A percentile compares a stretch with the other conserved stretches of the same genome.
Evolutionary conservation across 805 yeast species (phyloP).

Genomic region (Clavispora santaluciae): DNA sequence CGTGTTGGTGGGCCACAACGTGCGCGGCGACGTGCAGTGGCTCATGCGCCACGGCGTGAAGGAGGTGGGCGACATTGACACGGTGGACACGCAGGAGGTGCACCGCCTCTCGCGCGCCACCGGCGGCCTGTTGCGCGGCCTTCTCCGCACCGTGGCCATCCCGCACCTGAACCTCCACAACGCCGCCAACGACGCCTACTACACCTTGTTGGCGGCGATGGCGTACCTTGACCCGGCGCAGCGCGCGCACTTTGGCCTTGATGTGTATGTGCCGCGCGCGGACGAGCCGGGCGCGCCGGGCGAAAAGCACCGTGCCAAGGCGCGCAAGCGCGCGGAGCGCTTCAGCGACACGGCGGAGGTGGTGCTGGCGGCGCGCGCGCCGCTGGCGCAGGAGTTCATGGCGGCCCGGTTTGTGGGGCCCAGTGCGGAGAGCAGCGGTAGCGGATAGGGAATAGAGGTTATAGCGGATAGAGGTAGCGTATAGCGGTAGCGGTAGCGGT

Average conservation of each 20-base stretch:
- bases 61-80: slow-evolving; percentile 3
- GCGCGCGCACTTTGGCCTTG: slow-evolving; percentile 13
- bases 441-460: too few relatives aligned
- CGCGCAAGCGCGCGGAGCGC: slow-evolving; percentile 1
- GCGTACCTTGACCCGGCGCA: slow-evolving; percentile 20
- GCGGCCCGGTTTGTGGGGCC: too few relatives aligned
- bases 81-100: slow-evolving; percentile 19
- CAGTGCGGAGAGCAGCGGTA: too few relatives aligned
- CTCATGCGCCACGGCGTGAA: slow-evolving; percentile 9
- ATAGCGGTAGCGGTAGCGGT: too few relatives aligned
- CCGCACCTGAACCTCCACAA: slow-evolving; percentile 25
- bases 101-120: slow-evolving; percentile 11
- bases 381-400: not conserved
- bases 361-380: slow-evolving; percentile 1
- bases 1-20: slow-evolving; percentile 17
- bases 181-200: slow-evolving; percentile 28
- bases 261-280: slow-evolving; percentile 4
- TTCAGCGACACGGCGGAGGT: slow-evolving; percentile 1
- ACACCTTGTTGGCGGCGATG: slow-evolving; percentile 22
- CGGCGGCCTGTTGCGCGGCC: slow-evolving; percentile 20
- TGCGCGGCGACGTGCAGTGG: slow-evolving; percentile 16
- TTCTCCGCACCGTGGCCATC: slow-evolving; percentile 16
- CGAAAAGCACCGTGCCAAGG: not conserved
- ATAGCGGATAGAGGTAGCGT: too few relatives aligned
- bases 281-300: not conserved